Evolutionary conservation across 2,329 filamentous ascomycete genomes (phyloP).

Genomic region (Fusarium napiforme): DNA sequence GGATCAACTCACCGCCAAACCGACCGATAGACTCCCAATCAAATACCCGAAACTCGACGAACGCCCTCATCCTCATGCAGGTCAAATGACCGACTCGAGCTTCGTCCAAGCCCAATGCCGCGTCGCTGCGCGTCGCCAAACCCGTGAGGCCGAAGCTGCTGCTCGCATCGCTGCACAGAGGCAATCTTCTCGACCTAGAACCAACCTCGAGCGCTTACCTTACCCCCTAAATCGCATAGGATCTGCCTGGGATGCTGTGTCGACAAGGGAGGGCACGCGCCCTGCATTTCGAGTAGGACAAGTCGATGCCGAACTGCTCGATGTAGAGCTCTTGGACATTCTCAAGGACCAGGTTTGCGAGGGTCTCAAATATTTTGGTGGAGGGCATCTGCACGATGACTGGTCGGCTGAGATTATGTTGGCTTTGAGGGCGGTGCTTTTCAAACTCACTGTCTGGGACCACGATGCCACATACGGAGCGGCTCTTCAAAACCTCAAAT

Average conservation of each 20-base stretch:
- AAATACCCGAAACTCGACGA: not conserved
- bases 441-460: conserved; percentile 97
- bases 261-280: conserved; percentile 79
- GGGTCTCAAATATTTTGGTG: conserved; percentile 86
- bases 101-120: conserved; percentile 92
- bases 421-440: conserved; percentile 79
- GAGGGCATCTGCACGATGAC: conserved; percentile 80
- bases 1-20: not conserved
- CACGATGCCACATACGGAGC: conserved; percentile 96
- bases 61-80: conserved; percentile 48
- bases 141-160: conserved; percentile 74
- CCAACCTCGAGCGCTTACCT: conserved; percentile 67
- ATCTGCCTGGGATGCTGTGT: conserved; percentile 75
- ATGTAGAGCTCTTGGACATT: conserved; percentile 90
- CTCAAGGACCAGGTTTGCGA: conserved; percentile 88
- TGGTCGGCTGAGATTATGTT: conserved; percentile 89
- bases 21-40: not conserved
- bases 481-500: conserved; percentile 88
- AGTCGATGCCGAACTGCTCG: conserved; percentile 93
- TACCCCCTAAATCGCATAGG: conserved; percentile 71
- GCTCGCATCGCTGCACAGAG: conserved; percentile 62
- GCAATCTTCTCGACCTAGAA: conserved; percentile 64
- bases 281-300: conserved; percentile 95
- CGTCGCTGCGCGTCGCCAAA: conserved; percentile 81
- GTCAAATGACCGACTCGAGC: conserved; percentile 65